phyloP scores from a whole-genome alignment of 1,284 basidiomycete genomes.

The Fomes fomentarius region DNA sequence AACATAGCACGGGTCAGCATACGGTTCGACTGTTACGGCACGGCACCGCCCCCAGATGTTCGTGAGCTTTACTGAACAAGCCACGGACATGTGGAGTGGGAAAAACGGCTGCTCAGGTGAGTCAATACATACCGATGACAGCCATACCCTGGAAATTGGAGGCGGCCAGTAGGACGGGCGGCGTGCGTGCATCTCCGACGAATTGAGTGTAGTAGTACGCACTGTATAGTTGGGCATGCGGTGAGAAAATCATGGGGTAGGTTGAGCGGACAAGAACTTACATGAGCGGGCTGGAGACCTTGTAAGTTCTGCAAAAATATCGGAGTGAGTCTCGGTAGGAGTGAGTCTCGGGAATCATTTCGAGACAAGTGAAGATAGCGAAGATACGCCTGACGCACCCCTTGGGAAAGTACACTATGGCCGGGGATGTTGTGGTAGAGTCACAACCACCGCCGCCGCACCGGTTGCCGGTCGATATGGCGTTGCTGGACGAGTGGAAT shows the following conservation, averaged over 20 bases:
- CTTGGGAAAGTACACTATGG: constrained; percentile 60
- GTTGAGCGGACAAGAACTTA: too few species aligned
- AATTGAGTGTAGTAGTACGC: constrained; percentile 73
- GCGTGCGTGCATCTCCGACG: constrained; percentile 62
- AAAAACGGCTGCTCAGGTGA: not conserved
- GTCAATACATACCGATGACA: constrained; percentile 56
- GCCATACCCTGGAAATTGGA: constrained; percentile 65
- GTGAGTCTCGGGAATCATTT: not conserved
- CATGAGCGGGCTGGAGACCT: constrained; percentile 63
- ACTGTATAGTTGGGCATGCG: constrained; percentile 7
- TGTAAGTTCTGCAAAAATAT: constrained; percentile 51
- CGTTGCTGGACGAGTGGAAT: constrained; percentile 41
- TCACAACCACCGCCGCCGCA: constrained; percentile 57
- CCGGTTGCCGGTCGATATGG: constrained; percentile 58
- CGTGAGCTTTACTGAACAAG: not conserved
- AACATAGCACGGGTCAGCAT: not conserved
- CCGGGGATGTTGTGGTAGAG: constrained; percentile 42
- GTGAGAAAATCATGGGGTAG: too few species aligned
- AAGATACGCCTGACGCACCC: too few species aligned
- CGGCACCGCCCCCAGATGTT: too few species aligned
- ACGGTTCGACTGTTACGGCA: not conserved
- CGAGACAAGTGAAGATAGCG: constrained; percentile 6
- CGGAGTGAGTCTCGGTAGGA: constrained; percentile 1
- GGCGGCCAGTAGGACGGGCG: constrained; percentile 63
- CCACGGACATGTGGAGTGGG: not conserved